phyloP scores from a whole-genome alignment of 352 stramenopile species.

The Globisporangium recalcitrans region DNA sequence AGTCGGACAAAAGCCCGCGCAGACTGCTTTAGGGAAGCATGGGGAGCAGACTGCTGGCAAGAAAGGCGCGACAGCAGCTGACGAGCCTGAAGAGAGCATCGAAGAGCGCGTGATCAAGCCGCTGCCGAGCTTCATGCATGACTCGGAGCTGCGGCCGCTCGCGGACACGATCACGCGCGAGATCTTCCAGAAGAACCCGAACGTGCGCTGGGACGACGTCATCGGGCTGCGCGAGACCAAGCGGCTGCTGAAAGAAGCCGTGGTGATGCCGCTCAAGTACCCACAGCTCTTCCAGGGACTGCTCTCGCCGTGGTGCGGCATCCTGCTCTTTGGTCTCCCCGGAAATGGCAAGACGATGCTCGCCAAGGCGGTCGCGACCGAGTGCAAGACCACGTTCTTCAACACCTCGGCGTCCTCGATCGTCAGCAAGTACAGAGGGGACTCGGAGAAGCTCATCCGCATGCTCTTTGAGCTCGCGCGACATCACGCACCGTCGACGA shows the following conservation, averaged over 20 bases:
- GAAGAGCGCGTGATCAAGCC: conserved; percentile 84
- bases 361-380: conserved; percentile 77
- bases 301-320: conserved; percentile 86
- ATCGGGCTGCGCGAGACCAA: conserved; percentile 91
- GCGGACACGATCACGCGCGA: conserved; percentile 88
- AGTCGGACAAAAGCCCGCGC: conserved; percentile 55
- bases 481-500: conserved; percentile 81
- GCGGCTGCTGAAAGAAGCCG: conserved; percentile 90
- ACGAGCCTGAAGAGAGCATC: conserved; percentile 44
- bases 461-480: conserved; percentile 81
- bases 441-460: conserved; percentile 85
- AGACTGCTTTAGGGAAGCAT: conserved; percentile 21
- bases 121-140: conserved; percentile 77
- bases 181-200: conserved; percentile 90
- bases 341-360: conserved; percentile 89
- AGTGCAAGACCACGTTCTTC: conserved; percentile 86
- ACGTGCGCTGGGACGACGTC: conserved; percentile 87
- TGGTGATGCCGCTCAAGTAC: conserved; percentile 94
- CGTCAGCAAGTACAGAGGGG: conserved; percentile 82
- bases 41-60: conserved; percentile 14
- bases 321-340: conserved; percentile 82
- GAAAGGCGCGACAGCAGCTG: conserved; percentile 21
- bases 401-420: conserved; percentile 87
- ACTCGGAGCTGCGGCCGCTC: conserved; percentile 83
- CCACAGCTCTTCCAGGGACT: conserved; percentile 93